Evolutionary conservation across 1,284 basidiomycete genomes (phyloP), one percentile per base, ranked within the genome.

Genomic region (Afroboletus lepidellus): DNA sequence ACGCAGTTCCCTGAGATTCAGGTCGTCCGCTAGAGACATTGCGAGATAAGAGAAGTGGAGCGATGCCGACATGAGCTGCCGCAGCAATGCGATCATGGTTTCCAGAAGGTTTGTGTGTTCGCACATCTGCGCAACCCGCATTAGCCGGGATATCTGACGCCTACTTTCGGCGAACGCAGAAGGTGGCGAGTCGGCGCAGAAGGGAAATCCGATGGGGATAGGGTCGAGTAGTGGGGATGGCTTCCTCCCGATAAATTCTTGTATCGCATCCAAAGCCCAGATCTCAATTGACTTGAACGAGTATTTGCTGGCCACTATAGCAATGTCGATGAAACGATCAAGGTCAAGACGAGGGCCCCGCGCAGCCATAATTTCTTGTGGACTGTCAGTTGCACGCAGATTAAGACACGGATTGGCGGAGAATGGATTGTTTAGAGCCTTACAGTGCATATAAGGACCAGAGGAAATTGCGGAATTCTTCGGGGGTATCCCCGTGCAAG

Each of bases 1-100:
- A 21, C 79, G 72, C 34, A 88, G 69, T 2, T 72, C 66, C 36
- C 76, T 72, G 46, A 87, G 67, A 58, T 81, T 70, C 27, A 87
- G 73, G 52, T 87, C 84, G 58, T 88, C 85, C 3, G 83, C 79
- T 18, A 88, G 76, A 1, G 75, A 76, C 80, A 88, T 84, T 7
- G 84, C 83, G 45, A 87, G 73, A 60, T 84, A 83, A 3, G 84
- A 81, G 59, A 84, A 85, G 55, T 80, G 78, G 41, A 83, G 64
- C 5, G 81, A 83, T 30, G 67, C 67, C 30, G 69, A 66, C 80
- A 87, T 84, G 42, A 84, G 72, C 54, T 81, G 77, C 41, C 75
- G 72, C 37, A 88, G 70, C 3, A 83, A 66, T n/a, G 62, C 58
- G 56, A 84, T 74, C 77, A 85, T 79, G 0, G 81, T 80, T 46